Evolutionary conservation across 2,329 filamentous ascomycete species (phyloP).

Genomic region (Fusarium sp.): DNA sequence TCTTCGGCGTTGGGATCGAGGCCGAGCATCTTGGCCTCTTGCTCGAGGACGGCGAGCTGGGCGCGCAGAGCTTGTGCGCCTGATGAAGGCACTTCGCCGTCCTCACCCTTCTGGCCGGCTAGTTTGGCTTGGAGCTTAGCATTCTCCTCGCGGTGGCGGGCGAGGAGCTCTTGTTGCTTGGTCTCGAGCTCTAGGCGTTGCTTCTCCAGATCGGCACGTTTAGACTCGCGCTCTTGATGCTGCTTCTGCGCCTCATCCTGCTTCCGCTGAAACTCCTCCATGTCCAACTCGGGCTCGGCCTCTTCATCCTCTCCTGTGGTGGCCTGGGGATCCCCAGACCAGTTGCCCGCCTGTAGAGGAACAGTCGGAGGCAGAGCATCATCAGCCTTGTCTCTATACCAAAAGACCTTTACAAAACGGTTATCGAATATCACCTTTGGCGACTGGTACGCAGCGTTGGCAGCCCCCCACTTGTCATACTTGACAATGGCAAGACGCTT

Average conservation of each 20-base stretch:
- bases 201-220: conserved; percentile 70
- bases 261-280: conserved; percentile 73
- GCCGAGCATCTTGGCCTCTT: conserved; percentile 76
- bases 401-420: conserved; percentile 86
- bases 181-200: conserved; percentile 73
- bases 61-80: conserved; percentile 75
- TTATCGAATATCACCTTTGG: conserved; percentile 88
- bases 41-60: conserved; percentile 77
- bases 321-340: conserved; percentile 31
- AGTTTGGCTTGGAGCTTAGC: conserved; percentile 70
- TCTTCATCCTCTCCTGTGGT: conserved; percentile 18
- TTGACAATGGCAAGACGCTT: conserved; percentile 77
- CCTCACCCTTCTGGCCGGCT: conserved; percentile 46
- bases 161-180: conserved; percentile 69
- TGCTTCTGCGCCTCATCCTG: conserved; percentile 78
- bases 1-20: conserved; percentile 67
- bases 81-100: conserved; percentile 46
- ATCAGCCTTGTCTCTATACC: conserved; percentile 70
- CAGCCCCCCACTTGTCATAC: conserved; percentile 72
- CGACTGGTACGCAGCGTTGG: conserved; percentile 77
- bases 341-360: conserved; percentile 42
- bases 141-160: conserved; percentile 73
- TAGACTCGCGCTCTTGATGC: conserved; percentile 72
- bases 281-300: conserved; percentile 68
- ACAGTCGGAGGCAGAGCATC: conserved; percentile 45